Percentiles rank a stretch among this genome's conserved stretches.
phyloP scores from a whole-genome alignment of 345 rosid genomes.

The Eucalyptus marginata region DNA sequence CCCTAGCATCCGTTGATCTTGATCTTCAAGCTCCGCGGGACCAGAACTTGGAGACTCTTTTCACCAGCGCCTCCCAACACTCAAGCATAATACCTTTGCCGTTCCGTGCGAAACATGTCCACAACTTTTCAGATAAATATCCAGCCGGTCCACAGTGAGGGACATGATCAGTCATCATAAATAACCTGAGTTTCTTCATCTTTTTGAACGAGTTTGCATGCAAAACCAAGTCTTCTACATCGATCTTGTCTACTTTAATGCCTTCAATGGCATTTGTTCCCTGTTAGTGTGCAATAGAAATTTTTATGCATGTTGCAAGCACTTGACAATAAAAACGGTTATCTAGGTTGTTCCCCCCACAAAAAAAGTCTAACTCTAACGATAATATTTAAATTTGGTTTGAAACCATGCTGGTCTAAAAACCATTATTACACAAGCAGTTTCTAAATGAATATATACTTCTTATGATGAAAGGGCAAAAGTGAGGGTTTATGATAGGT shows the following conservation, averaged over 20 bases:
- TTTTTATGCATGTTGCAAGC: too few species aligned
- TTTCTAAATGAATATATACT: neutral
- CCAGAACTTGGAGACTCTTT: neutral
- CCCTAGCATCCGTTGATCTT: neutral
- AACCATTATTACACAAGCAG: neutral
- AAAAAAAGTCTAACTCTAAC: neutral
- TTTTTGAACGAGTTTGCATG: neutral
- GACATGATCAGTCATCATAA: neutral
- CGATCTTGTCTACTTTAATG: neutral
- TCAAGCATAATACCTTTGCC: neutral
- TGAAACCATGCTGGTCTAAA: neutral
- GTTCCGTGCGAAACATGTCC: neutral
- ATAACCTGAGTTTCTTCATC: neutral
- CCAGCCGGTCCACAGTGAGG: neutral
- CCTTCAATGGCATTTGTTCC: neutral
- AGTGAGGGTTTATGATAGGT: neutral
- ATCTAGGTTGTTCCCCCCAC: too few species aligned
- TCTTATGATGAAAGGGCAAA: neutral
- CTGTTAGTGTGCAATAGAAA: too few species aligned
- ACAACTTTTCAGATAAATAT: neutral
- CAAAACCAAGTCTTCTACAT: neutral
- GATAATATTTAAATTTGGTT: neutral
- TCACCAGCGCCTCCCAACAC: neutral
- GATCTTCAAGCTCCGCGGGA: neutral
- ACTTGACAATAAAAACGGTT: too few species aligned